Base-by-base conservation (phyloP, 2,329 filamentous ascomycete genomes). In the Botrytis sinoallii region DNA sequence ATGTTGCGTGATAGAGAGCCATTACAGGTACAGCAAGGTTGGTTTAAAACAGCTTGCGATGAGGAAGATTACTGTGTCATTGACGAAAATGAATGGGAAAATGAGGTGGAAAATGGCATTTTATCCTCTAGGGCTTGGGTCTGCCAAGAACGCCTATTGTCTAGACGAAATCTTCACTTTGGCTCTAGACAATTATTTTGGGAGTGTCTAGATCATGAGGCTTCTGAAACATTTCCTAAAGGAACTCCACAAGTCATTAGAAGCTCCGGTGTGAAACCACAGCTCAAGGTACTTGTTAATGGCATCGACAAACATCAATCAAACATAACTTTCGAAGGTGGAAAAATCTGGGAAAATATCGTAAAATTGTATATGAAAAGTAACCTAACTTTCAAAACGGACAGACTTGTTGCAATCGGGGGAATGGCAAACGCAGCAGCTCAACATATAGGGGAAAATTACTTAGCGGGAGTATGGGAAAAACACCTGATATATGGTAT, bases 221-320 rank as follows among this genome's bases (percentile, higher is more conserved):
- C 42, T 8, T 65, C 40, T 14, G 63, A 35, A 16, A 25, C 29
- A 9, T 48, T 65, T 35, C 12, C n/a, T 1, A 46, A 9, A 7
- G 42, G 42, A 0, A 0, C 48, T 29, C 63, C 42, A 32, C 1
- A 0, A 12, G 0, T 22, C n/a, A 0, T 16, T 16, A 0, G 0
- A 16, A 0, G 12, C 18, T 0, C 4, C 0, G 1, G 3, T 35
- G 20, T 46, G 9, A 65, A 65, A 35, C 1, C 8, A 5, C 2
- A 4, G 10, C 4, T 65, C 40, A 20, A 25, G 5, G 3, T 14
- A 8, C 25, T 32, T 65, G 0, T 35, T 1, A 8, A 48, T 25
- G 10, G 42, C 10, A 32, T 18, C 6, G 10, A 22, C 2, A 32
- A 35, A 14, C 4, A 9, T 0, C 18, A 35, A 46, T 8, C 18